Evolutionary conservation across 2,329 filamentous ascomycete genomes (phyloP).

Genomic region (Parafenestella ontariensis): DNA sequence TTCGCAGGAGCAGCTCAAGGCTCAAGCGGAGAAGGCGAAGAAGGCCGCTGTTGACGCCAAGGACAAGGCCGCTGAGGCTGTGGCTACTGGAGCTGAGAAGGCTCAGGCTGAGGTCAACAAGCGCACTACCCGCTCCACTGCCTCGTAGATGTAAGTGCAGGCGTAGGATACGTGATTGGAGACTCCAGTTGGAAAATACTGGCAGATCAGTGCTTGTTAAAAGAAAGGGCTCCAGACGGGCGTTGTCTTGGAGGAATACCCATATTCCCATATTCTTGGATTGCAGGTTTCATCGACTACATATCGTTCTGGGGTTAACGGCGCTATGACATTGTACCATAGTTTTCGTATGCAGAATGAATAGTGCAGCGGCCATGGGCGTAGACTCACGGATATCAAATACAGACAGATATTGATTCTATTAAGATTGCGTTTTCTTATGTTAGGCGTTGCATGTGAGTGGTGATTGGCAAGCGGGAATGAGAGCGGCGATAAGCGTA

Average conservation of each 20-base stretch:
- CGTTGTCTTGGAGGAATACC: slow-evolving; percentile 21
- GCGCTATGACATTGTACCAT: slow-evolving; percentile 41
- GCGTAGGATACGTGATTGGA: slow-evolving; percentile 1
- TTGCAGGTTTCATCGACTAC: slow-evolving; percentile 29
- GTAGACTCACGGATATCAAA: slow-evolving; percentile 6
- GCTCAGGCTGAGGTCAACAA: slow-evolving; percentile 74
- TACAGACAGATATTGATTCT: slow-evolving; percentile 7
- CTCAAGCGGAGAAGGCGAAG: slow-evolving; percentile 78
- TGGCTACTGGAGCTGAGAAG: slow-evolving; percentile 71
- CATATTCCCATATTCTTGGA: slow-evolving; percentile 25
- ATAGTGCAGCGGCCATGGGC: slow-evolving; percentile 18
- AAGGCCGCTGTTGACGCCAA: slow-evolving; percentile 69
- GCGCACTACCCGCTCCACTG: slow-evolving; percentile 59
- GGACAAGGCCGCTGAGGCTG: slow-evolving; percentile 73
- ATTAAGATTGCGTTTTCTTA: slow-evolving; percentile 1
- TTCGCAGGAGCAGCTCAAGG: slow-evolving; percentile 71
- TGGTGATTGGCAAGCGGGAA: background rate
- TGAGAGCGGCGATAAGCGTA: slow-evolving; percentile 5
- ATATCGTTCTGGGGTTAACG: slow-evolving; percentile 35
- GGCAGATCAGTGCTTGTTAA: slow-evolving; percentile 6
- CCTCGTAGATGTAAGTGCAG: slow-evolving; percentile 30
- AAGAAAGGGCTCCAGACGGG: slow-evolving; percentile 21
- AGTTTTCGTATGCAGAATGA: slow-evolving; percentile 30
- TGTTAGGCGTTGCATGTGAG: background rate
- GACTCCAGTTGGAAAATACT: background rate